These are phyloP conservation scores for Hypoxylon fragiforme DNA, from an alignment of 495 filamentous ascomycete genomes.

Conservation along the genomic window DNA sequence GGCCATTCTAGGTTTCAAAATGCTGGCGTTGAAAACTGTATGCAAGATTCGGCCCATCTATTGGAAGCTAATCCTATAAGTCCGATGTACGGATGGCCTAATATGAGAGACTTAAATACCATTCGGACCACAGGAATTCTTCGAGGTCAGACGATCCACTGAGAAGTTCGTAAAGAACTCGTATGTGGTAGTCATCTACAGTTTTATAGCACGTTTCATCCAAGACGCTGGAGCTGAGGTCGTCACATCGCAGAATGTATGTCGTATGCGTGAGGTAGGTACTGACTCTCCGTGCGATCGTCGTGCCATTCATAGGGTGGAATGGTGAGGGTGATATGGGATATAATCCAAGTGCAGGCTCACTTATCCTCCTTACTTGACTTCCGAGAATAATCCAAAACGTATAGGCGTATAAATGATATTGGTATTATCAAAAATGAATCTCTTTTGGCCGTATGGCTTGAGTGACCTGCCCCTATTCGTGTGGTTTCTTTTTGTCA, in stretches of 20 bases:
- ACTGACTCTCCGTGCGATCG: not conserved
- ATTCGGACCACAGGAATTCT: not conserved
- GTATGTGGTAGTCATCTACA: not conserved
- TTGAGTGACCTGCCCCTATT: constrained; percentile 3
- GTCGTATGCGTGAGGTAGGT: not conserved
- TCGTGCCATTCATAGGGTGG: not conserved
- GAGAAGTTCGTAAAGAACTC: not conserved
- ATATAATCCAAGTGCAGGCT: not conserved
- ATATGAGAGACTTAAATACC: not conserved
- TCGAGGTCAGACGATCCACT: not conserved
- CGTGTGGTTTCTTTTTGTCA: not conserved
- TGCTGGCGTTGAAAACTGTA: too few species aligned
- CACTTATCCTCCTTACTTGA: not conserved
- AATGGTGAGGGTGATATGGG: not conserved
- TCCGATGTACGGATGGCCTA: not conserved
- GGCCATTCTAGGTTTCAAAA: too few species aligned
- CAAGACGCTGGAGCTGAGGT: not conserved
- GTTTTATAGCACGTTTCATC: not conserved
- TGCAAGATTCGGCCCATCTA: not conserved
- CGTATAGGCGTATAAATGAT: not conserved
- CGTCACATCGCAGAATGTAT: not conserved
- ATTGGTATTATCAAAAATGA: constrained; percentile 3
- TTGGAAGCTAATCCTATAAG: not conserved
- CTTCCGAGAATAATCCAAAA: not conserved
- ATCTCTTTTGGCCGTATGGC: constrained; percentile 11